phyloP scores from a whole-genome alignment of 805 yeast species.

The Candida endomychidarum region DNA sequence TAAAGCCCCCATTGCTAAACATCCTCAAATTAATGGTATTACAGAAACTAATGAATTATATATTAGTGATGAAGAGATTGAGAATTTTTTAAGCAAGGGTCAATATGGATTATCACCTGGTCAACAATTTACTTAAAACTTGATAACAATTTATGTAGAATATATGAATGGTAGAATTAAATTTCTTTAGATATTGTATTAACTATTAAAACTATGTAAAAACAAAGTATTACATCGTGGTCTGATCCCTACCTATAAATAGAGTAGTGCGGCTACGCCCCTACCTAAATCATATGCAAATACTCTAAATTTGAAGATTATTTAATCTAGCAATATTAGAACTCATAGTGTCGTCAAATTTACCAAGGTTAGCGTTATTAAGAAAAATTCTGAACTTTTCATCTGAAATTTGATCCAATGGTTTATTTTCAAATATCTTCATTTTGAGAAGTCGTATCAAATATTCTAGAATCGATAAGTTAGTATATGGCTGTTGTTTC shows the following conservation, averaged over 20 bases:
- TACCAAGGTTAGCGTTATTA: slow-evolving; percentile 2
- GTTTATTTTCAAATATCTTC: slow-evolving; percentile 57
- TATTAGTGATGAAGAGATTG: slow-evolving; percentile 17
- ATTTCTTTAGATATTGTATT: neutral
- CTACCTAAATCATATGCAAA: no score
- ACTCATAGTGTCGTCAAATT: slow-evolving; percentile 17
- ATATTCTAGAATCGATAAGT: slow-evolving; percentile 61
- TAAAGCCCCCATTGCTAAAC: slow-evolving; percentile 6
- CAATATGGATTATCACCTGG: slow-evolving; percentile 7
- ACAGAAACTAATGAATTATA: slow-evolving; percentile 16
- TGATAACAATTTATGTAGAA: neutral
- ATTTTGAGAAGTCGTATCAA: slow-evolving; percentile 57
- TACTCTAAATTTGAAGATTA: slow-evolving; percentile 20
- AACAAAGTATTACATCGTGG: no score
- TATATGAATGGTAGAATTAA: neutral
- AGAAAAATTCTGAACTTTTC: slow-evolving; percentile 63
- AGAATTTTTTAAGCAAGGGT: slow-evolving; percentile 12
- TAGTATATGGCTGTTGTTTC: neutral
- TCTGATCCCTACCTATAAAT: no score
- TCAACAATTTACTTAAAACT: neutral
- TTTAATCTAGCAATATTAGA: slow-evolving; percentile 36
- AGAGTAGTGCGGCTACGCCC: no score
- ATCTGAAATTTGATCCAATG: slow-evolving; percentile 58
- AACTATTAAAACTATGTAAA: no score
- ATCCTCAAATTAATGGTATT: slow-evolving; percentile 6